Evolutionary conservation across 495 filamentous ascomycete genomes (phyloP).

Genomic region (Aspergillus funiculosus): DNA sequence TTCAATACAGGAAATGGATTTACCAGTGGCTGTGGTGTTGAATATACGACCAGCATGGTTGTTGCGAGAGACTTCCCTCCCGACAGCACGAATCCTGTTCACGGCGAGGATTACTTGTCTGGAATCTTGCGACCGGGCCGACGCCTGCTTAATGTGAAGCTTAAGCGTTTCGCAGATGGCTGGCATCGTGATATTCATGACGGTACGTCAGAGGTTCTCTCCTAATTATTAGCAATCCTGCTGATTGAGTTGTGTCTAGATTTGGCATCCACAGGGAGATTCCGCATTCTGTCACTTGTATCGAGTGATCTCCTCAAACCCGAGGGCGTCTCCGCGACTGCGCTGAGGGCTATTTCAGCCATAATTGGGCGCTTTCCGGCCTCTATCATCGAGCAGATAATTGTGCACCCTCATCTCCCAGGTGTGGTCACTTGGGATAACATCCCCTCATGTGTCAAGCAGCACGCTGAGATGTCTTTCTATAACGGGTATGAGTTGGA

Average conservation of each 20-base stretch:
- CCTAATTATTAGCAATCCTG: background rate
- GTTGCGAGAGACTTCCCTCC: constrained; percentile 19
- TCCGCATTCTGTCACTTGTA: constrained; percentile 39
- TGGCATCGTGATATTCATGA: constrained; percentile 41
- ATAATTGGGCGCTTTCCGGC: constrained; percentile 36
- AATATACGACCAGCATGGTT: constrained; percentile 34
- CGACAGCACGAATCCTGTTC: constrained; percentile 19
- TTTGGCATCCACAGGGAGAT: constrained; percentile 35
- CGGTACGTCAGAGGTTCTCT: constrained; percentile 28
- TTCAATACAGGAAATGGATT: constrained; percentile 39
- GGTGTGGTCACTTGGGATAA: constrained; percentile 49
- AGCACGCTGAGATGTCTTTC: constrained; percentile 48
- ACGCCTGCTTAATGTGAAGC: constrained; percentile 29
- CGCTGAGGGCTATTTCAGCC: constrained; percentile 30
- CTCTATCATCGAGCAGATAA: constrained; percentile 51
- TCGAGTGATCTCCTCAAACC: constrained; percentile 26
- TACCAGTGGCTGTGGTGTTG: constrained; percentile 39
- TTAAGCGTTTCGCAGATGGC: constrained; percentile 41
- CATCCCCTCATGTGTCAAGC: constrained; percentile 32
- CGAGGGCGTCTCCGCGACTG: constrained; percentile 20
- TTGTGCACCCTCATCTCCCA: constrained; percentile 49
- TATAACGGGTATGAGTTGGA: constrained; percentile 61
- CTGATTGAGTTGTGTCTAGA: constrained; percentile 41
- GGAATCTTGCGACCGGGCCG: constrained; percentile 32
- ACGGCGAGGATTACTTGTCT: constrained; percentile 36